These are phyloP conservation scores for Eimeria acervulina DNA, from an alignment of 169 alveolate species.

Conservation along the genomic window DNA sequence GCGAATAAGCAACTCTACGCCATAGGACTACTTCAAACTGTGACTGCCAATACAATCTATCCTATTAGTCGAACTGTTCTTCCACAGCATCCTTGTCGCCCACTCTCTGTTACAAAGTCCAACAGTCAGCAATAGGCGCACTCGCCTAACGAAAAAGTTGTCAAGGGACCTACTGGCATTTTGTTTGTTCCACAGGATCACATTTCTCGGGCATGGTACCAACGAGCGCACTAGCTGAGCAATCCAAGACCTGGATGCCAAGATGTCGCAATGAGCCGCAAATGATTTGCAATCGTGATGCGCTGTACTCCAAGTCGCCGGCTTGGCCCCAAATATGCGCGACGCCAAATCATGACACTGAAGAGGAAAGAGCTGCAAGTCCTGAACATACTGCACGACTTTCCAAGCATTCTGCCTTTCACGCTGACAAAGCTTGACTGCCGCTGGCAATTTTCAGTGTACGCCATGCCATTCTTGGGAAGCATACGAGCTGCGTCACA, in stretches of 20 bases:
- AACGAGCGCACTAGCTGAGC: background rate
- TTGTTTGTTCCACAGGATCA: background rate
- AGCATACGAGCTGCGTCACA: background rate
- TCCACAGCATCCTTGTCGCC: background rate
- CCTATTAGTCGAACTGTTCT: background rate
- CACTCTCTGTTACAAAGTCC: background rate
- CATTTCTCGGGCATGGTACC: background rate
- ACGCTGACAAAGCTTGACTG: background rate
- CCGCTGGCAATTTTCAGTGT: background rate
- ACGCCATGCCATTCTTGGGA: background rate
- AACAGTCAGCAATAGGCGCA: background rate
- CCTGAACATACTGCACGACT: background rate
- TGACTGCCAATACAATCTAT: background rate
- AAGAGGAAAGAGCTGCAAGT: background rate
- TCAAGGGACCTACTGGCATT: background rate
- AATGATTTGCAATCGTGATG: background rate
- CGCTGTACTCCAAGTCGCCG: background rate
- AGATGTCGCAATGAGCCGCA: background rate
- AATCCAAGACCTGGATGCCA: background rate
- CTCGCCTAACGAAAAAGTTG: background rate
- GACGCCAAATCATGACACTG: background rate
- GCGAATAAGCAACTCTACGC: background rate
- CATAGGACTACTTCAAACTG: background rate
- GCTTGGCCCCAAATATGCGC: background rate
- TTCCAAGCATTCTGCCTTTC: background rate